A percentile compares a stretch with the other conserved stretches of the same genome.
phyloP scores from a whole-genome alignment of 2,329 filamentous ascomycete genomes.

The Epicoccum sorghinum region DNA sequence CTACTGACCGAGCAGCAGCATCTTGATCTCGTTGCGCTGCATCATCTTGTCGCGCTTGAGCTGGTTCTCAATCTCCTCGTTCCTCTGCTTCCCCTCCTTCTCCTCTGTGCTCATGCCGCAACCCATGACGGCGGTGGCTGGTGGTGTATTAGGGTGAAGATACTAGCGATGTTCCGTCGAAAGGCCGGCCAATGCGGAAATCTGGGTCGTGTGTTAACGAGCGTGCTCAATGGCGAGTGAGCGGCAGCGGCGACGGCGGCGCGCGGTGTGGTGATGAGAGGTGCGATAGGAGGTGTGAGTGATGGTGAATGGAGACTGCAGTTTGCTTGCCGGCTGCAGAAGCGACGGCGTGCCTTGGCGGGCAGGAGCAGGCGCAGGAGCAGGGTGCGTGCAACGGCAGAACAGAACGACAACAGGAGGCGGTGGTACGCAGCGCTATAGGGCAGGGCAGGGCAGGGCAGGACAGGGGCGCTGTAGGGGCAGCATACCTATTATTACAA shows the following conservation, averaged over 20 bases:
- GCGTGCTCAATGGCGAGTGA: not conserved
- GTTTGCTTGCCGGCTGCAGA: not conserved
- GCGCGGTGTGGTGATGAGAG: conserved; percentile 1
- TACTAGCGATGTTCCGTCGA: conserved; percentile 36
- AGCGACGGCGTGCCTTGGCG: conserved; percentile 17
- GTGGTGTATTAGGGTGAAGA: conserved; percentile 37
- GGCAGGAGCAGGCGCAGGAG: conserved; percentile 8
- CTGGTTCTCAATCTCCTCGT: conserved; percentile 99
- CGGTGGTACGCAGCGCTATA: no score
- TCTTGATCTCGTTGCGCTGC: conserved; percentile 99
- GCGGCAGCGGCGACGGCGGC: not conserved
- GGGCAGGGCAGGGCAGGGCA: no score
- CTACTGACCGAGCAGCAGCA: conserved; percentile 90
- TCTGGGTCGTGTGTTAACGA: conserved; percentile 20
- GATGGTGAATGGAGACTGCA: not conserved
- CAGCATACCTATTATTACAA: conserved; percentile 41
- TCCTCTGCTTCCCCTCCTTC: conserved; percentile 99
- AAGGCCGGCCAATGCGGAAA: conserved; percentile 45
- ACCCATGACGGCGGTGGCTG: conserved; percentile 75
- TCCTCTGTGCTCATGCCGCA: conserved; percentile 99
- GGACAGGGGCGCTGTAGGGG: not conserved
- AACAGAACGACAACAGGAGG: not conserved
- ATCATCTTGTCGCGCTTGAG: conserved; percentile 98
- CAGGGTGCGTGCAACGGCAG: conserved; percentile 11
- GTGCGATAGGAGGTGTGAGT: not conserved